These are phyloP conservation scores for Leccinum aurantiacum DNA, from an alignment of 768 basidiomycete genomes.

Conservation along the genomic window DNA sequence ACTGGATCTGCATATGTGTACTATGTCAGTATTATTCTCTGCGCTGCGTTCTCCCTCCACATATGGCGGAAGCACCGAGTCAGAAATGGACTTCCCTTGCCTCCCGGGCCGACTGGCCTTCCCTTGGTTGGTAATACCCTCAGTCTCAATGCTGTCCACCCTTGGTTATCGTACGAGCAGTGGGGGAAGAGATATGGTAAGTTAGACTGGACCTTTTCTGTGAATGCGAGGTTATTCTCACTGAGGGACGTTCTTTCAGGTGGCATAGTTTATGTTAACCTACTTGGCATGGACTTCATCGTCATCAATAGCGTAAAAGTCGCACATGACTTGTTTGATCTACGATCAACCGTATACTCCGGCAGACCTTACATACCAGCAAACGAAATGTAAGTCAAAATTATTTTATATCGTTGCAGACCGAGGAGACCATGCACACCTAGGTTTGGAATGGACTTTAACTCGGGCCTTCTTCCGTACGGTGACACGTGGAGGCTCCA, in stretches of 20 bases:
- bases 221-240: background rate
- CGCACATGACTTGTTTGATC: slow-evolving; percentile 25
- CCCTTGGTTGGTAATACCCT: slow-evolving; percentile 29
- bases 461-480: slow-evolving; percentile 28
- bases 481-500: slow-evolving; percentile 32
- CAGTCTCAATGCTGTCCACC: slow-evolving; percentile 20
- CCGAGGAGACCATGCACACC: background rate
- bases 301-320: slow-evolving; percentile 24
- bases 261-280: slow-evolving; percentile 24
- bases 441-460: slow-evolving; percentile 34
- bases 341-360: slow-evolving; percentile 29
- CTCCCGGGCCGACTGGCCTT: slow-evolving; percentile 53
- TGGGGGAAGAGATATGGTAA: slow-evolving; percentile 37
- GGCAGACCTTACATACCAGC: slow-evolving; percentile 25
- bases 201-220: background rate
- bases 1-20: slow-evolving; percentile 3
- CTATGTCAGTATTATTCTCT: slow-evolving; percentile 6
- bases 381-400: slow-evolving; percentile 20
- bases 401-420: background rate
- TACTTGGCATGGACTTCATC: slow-evolving; percentile 31
- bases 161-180: slow-evolving; percentile 35
- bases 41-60: slow-evolving; percentile 3
- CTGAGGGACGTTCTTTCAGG: slow-evolving; percentile 8
- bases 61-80: slow-evolving; percentile 16
- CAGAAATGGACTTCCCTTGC: slow-evolving; percentile 34